These are phyloP conservation scores for Physcia stellaris DNA, from an alignment of 495 filamentous ascomycete species.

Conservation along the genomic window DNA sequence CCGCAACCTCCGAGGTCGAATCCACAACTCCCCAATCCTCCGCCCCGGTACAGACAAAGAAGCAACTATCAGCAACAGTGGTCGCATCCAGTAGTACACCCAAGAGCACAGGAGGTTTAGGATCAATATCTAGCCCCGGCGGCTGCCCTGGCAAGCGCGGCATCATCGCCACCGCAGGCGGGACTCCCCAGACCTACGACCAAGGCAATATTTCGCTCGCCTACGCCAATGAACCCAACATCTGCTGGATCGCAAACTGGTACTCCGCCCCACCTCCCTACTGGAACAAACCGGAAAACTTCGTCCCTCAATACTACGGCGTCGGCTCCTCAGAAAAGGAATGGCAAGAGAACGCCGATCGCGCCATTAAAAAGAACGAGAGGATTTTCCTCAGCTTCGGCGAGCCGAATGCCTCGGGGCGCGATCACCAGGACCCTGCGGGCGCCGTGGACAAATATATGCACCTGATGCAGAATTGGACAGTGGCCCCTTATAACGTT, in stretches of 20 bases:
- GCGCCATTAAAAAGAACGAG: conserved; percentile 3
- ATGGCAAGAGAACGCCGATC: conserved; percentile 12
- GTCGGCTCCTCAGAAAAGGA: conserved; percentile 2
- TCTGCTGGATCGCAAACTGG: conserved; percentile 13
- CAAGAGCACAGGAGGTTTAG: too few relatives aligned
- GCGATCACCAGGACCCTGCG: not conserved
- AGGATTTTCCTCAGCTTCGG: conserved; percentile 13
- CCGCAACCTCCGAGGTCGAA: too few relatives aligned
- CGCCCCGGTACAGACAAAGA: too few relatives aligned
- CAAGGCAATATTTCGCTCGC: too few relatives aligned
- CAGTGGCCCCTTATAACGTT: conserved; percentile 11
- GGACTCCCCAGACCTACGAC: too few relatives aligned
- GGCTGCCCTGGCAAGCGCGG: too few relatives aligned
- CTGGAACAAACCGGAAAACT: conserved; percentile 1
- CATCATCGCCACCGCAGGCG: too few relatives aligned
- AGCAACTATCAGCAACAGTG: too few relatives aligned
- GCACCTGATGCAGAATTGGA: conserved; percentile 9
- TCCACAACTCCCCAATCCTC: too few relatives aligned
- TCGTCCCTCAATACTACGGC: conserved; percentile 11
- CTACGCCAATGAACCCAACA: conserved; percentile 6
- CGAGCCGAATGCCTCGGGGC: conserved; percentile 4
- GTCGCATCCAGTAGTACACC: too few relatives aligned
- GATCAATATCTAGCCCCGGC: too few relatives aligned
- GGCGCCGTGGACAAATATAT: conserved; percentile 6
- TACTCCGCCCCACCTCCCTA: conserved; percentile 10